Percentiles rank a stretch among this genome's conserved stretches.
phyloP scores from a whole-genome alignment of 1,139 yeast species.

The Arxiozyma telluris region DNA sequence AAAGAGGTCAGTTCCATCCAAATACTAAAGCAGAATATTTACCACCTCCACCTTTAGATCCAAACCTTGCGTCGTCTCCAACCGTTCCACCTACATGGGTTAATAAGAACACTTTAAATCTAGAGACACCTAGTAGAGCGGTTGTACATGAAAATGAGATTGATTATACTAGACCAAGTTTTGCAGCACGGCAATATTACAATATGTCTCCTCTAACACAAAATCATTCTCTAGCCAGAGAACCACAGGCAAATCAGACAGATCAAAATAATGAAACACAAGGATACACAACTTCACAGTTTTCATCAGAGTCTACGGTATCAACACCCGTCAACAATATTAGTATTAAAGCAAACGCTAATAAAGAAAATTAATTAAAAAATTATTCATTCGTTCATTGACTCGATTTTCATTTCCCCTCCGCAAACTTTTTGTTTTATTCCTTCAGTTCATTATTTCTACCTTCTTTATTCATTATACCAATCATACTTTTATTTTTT shows the following conservation, averaged over 20 bases:
- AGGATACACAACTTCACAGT: neutral
- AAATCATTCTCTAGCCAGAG: neutral
- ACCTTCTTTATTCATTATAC: neutral
- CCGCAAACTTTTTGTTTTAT: neutral
- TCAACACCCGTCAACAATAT: neutral
- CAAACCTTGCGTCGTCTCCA: constrained; percentile 7
- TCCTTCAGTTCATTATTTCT: neutral
- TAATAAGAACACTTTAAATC: neutral
- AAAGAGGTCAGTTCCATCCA: constrained; percentile 46
- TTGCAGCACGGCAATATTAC: constrained; percentile 1
- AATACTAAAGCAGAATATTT: constrained; percentile 19
- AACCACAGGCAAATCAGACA: neutral
- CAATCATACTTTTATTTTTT: too few species aligned
- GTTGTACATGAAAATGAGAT: constrained; percentile 5
- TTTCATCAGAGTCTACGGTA: neutral
- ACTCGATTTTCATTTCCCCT: neutral
- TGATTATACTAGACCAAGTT: constrained; percentile 11
- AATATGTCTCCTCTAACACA: neutral
- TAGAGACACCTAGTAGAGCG: constrained; percentile 7
- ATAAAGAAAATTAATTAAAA: neutral
- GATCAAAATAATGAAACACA: neutral
- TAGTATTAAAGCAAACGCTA: neutral
- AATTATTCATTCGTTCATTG: neutral
- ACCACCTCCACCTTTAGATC: constrained; percentile 19
- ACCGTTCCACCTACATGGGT: neutral